Evolutionary conservation across 306 rosid species (phyloP).

Genomic region (Cucurbita argyrosperma): DNA sequence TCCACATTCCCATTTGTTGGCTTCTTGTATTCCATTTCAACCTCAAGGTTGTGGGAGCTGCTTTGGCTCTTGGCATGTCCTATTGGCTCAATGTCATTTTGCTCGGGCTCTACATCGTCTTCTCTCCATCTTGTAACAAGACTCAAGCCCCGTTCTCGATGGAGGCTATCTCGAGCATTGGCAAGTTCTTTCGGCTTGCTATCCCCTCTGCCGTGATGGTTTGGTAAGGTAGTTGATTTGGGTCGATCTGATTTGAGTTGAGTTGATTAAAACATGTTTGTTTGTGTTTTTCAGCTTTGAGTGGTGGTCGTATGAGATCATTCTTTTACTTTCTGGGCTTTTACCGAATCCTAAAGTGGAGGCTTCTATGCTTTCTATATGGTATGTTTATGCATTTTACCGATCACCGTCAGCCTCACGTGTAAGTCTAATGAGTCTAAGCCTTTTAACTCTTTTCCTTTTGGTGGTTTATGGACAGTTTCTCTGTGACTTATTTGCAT

Average conservation of each 20-base stretch:
- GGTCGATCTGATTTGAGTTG: background rate
- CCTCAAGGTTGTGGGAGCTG: slow-evolving; percentile 40
- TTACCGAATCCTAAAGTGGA: slow-evolving; percentile 42
- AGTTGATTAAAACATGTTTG: background rate
- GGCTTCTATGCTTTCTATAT: slow-evolving; percentile 49
- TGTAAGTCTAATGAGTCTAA: too few relatives aligned
- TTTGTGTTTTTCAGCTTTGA: slow-evolving; percentile 26
- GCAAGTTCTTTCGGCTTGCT: slow-evolving; percentile 33
- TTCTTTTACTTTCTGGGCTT: slow-evolving; percentile 40
- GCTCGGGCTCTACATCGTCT: slow-evolving; percentile 18
- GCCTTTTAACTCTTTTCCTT: background rate
- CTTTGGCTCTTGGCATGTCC: slow-evolving; percentile 26
- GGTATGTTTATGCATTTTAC: slow-evolving; percentile 12
- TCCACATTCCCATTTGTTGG: slow-evolving; percentile 40
- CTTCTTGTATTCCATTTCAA: slow-evolving; percentile 20
- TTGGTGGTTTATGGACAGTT: slow-evolving; percentile 20
- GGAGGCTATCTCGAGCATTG: slow-evolving; percentile 14
- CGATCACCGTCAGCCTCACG: too few relatives aligned
- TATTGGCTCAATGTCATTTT: slow-evolving; percentile 35
- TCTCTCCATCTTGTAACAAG: slow-evolving; percentile 32
- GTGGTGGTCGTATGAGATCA: slow-evolving; percentile 60
- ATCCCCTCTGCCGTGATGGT: slow-evolving; percentile 52
- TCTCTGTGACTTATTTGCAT: slow-evolving; percentile 33
- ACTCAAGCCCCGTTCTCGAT: slow-evolving; percentile 20
- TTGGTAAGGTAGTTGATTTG: slow-evolving; percentile 24